Conservation (phyloP, 129 eudicot genomes). For the Flaveria bidentis region DNA sequence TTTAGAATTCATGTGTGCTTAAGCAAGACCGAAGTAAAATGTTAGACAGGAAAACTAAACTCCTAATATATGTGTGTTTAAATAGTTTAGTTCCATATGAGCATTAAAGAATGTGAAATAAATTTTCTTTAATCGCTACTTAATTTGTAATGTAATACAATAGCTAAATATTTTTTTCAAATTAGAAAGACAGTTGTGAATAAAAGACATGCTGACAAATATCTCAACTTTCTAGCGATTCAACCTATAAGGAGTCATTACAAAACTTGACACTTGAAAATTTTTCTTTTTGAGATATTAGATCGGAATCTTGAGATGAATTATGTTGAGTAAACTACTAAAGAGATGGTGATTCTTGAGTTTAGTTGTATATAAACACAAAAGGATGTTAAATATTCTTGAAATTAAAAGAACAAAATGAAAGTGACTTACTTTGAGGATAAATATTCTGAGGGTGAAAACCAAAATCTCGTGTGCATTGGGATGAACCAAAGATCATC, state of each 20-base stretch:
- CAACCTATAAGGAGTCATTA: no score
- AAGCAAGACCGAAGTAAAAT: no score
- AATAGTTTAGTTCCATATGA: no score
- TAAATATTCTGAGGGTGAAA: constrained; percentile 8
- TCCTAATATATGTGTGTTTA: no score
- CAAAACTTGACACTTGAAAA: no score
- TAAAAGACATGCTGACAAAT: neutral
- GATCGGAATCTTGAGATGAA: neutral
- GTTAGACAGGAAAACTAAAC: no score
- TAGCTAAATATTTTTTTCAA: neutral
- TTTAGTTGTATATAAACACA: neutral
- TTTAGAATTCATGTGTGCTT: neutral
- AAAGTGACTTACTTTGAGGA: constrained; percentile 35
- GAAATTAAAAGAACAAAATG: neutral
- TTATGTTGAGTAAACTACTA: neutral
- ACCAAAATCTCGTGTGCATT: constrained; percentile 29
- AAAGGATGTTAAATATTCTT: neutral
- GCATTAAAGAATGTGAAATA: no score
- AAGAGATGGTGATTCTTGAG: neutral
- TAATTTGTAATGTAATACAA: neutral
- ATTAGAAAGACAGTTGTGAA: neutral
- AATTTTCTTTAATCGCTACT: neutral
- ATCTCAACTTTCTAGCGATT: neutral
- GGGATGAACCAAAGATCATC: constrained; percentile 29
- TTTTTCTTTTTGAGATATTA: neutral